Conservation (phyloP, 495 filamentous ascomycete genomes). For the Letharia lupina region DNA sequence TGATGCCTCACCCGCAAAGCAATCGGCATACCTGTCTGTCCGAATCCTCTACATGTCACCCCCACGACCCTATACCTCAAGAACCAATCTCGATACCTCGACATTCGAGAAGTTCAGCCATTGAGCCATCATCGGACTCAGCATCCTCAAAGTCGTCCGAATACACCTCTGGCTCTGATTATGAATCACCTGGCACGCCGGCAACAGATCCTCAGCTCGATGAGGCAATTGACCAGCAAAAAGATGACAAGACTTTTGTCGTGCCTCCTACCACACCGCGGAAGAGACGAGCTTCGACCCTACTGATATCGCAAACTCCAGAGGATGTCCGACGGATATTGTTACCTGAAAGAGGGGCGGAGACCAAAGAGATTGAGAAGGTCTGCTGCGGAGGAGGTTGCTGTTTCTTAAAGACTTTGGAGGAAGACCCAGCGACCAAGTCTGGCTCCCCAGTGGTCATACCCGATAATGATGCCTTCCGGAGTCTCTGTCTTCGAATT, state of each 20-base stretch:
- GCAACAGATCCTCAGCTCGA: constrained; percentile 44
- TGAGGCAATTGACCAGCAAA: constrained; percentile 32
- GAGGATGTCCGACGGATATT: constrained; percentile 63
- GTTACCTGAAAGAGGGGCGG: constrained; percentile 34
- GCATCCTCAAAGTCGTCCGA: constrained; percentile 36
- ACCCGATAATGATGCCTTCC: constrained; percentile 81
- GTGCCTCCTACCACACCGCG: constrained; percentile 30
- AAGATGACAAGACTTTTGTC: constrained; percentile 30
- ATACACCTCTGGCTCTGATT: constrained; percentile 34
- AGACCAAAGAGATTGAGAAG: constrained; percentile 49
- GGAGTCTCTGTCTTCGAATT: constrained; percentile 65
- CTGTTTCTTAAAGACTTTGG: constrained; percentile 60
- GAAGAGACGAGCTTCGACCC: constrained; percentile 67
- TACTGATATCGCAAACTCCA: constrained; percentile 65
- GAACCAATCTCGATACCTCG: constrained; percentile 40
- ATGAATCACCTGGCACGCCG: constrained; percentile 43
- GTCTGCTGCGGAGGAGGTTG: constrained; percentile 91
- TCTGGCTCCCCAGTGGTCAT: constrained; percentile 48
- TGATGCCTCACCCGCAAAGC: constrained; percentile 13
- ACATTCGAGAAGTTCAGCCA: constrained; percentile 18
- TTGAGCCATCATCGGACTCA: constrained; percentile 26
- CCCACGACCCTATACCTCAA: constrained; percentile 48
- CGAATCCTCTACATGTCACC: constrained; percentile 45
- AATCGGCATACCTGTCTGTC: constrained; percentile 29
- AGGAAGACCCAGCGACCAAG: constrained; percentile 46